Base-by-base conservation (phyloP, 192 early-diverging fungal genomes). In the Lobulomyces angularis region DNA sequence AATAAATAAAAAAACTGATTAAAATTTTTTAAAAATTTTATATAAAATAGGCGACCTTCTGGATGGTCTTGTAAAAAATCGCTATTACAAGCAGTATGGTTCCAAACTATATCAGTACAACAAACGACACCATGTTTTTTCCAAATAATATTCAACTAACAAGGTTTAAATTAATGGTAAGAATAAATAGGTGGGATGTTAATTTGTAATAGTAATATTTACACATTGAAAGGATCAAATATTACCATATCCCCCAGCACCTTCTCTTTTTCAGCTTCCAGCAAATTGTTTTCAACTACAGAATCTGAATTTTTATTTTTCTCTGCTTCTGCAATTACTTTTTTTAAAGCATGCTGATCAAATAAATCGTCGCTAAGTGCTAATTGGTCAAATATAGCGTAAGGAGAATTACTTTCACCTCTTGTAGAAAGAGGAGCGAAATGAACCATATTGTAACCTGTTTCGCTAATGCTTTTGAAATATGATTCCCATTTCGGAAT, bases 71-170 rank as follows among this genome's bases (percentile, higher is more conserved):
- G 59, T 27, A 98, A 74, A 85, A 89, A 98, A n/a, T 56, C 61
- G n/a, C 86, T 85, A 51, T 93, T 83, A 59, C 75, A 78, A 18
- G 89, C 83, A 16, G 92, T 98, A 62, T 98, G 95, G 65, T 98
- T 98, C 90, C 89, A 98, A 2, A 98, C 95, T 46, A 98, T 76
- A 62, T 98, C 95, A 7, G 88, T 88, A 28, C 84, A 60, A 29
- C 74, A 76, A 28, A 98, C 61, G 37, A 91, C 67, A 0, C 71
- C 74, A 57, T 77, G 76, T 23, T 76, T 65, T 6, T 70, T 53
- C 39, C 74, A 61, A 43, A 90, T 78, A 21, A 49, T 48, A 27
- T 46, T 41, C 21, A 92, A 35, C n/a, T n/a, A n/a, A n/a, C n/a
- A n/a, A n/a, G n/a, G n/a, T n/a, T n/a, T n/a, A n/a, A n/a, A n/a